Base-by-base conservation (phyloP, 495 filamentous ascomycete genomes). In the Aspergillus indologenus region DNA sequence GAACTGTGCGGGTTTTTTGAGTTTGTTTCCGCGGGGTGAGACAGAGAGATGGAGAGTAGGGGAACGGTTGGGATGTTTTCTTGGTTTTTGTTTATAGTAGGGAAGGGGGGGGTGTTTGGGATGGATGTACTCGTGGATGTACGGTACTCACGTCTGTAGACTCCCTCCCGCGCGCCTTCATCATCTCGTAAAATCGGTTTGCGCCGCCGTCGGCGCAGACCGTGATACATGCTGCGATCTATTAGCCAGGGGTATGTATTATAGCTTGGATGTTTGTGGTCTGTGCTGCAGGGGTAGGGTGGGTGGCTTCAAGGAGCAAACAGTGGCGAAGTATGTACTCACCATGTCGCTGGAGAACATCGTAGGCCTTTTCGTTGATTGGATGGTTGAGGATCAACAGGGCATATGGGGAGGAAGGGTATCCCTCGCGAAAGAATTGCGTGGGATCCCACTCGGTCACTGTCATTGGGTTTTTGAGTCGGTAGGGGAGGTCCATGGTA, bases 121-220 rank as follows among this genome's bases (percentile, higher is more conserved):
- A 29, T 29, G 20, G 21, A n/a, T 43, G 45, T 18, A 3, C 20
- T 49, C 18, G 3, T 58, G 46, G 15, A 31, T 54, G 18, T 48
- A 42, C n/a, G n/a, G 52, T 15, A 58, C 72, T 65, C 74, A 84
- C 82, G 68, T 69, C 73, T 20, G 55, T 67, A 46, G 50, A 61
- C 64, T 79, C 71, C 42, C 61, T 62, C 11, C 60, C 68, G 15
- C 60, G 63, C 8, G 34, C 52, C 62, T 73, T 69, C 61, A 72
- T 66, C 65, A 73, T 66, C 29, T 92, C 85, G 60, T 87, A 84
- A 31, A 96, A 79, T 14, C 81, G 79, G 72, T 98, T 97, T 46
- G 92, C 91, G 22, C 90, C 94, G 40, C 94, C 94, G 77, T 98
- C 94, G 23, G 91, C 94, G 62, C 89, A 94, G 51, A 96, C 72